phyloP scores from a whole-genome alignment of 1,284 basidiomycete genomes.

The Heterobasidion irregulare region DNA sequence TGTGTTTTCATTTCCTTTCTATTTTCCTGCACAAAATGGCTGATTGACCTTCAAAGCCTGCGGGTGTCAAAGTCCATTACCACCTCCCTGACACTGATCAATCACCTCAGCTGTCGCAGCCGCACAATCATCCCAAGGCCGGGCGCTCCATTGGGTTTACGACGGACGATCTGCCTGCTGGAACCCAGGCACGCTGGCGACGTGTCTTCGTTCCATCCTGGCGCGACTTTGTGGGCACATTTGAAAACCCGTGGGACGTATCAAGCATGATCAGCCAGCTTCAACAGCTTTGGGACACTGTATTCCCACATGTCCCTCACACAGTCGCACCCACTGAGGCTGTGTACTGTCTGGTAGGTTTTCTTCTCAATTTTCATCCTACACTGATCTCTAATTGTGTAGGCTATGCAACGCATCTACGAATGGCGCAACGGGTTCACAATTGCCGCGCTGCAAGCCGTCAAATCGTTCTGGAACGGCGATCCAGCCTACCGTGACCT shows the following conservation, averaged over 20 bases:
- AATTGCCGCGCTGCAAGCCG: background rate
- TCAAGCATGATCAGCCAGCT: background rate
- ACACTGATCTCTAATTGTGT: background rate
- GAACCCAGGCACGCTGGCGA: background rate
- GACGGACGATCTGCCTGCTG: background rate
- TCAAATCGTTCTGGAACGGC: background rate
- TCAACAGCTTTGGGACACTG: background rate
- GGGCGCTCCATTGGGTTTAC: background rate
- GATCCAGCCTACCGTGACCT: background rate
- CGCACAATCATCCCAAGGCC: too few species aligned
- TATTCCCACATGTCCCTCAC: background rate
- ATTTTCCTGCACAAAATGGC: too few species aligned
- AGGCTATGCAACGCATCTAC: background rate
- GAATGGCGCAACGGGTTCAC: background rate
- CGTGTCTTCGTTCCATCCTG: background rate
- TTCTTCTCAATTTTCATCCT: background rate
- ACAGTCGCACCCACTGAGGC: background rate
- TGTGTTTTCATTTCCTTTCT: too few species aligned
- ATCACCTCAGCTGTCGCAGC: too few species aligned
- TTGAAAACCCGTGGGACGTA: background rate
- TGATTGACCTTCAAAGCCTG: too few species aligned
- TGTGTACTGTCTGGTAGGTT: background rate
- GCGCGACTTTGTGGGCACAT: background rate
- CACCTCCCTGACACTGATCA: too few species aligned
- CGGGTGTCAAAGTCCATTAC: too few species aligned